Base-by-base conservation (phyloP, 768 basidiomycete genomes). In the Steccherinum ochraceum region DNA sequence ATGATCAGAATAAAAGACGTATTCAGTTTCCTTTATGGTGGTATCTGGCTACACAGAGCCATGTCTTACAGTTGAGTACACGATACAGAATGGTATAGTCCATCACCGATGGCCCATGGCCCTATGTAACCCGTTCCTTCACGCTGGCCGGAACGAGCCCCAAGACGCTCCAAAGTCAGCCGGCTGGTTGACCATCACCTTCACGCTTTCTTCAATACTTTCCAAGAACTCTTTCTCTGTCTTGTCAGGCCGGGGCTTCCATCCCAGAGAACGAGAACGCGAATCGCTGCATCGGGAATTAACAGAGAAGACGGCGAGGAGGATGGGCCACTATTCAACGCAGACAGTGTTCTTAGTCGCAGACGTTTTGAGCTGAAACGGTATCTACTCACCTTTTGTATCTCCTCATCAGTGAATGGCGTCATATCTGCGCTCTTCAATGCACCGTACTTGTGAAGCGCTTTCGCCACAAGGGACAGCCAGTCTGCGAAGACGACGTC, bases 371-470 rank as follows among this genome's bases (percentile, higher is more conserved):
- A 53, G 57, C n/a, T n/a, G n/a, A n/a, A n/a, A n/a, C n/a, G n/a
- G n/a, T n/a, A n/a, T n/a, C n/a, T n/a, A 26, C 74, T 76, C 51
- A 71, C 16, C 30, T 35, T 35, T 7, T 7, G 49, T 25, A 67
- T 58, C 56, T 80, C 78, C 30, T 72, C 69, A n/a, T 63, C 57
- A 4, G 68, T 71, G 52, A 77, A 75, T 1, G 67, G 46, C 10
- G 70, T 72, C 5, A 77, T 74, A 41, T 68, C 67, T 0, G 67
- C 49, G 23, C 63, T 65, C 40, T 39, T 51, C 42, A 51, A 51
- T 12, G 59, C 55, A 3, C 65, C 67, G 16, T 58, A 46, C 23
- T 55, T 58, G 46, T 57, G 51, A n/a, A 69, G 30, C 2, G 64
- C 63, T 50, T 67, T 67, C 1, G 68, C 69, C 24, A 70, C 62